phyloP scores from a whole-genome alignment of 257 asterid species.

The Echites panduratus region DNA sequence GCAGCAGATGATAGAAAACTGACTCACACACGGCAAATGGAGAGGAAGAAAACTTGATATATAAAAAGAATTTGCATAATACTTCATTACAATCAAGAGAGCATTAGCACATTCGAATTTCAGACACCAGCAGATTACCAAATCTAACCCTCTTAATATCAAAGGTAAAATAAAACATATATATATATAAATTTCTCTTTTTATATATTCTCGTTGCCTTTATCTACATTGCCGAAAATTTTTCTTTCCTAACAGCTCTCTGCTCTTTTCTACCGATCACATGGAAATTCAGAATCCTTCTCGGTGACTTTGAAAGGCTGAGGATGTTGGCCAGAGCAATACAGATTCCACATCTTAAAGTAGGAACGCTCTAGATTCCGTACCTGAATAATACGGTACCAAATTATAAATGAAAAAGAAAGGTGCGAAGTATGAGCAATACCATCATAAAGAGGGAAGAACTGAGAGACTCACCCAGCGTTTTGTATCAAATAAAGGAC shows the following conservation, averaged over 20 bases:
- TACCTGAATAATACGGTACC: constrained; percentile 42
- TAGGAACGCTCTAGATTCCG: constrained; percentile 81
- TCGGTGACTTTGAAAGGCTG: constrained; percentile 81
- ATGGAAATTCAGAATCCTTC: constrained; percentile 61
- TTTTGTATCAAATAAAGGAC: constrained; percentile 85
- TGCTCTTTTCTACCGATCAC: constrained; percentile 34
- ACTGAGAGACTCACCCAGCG: constrained; percentile 69
- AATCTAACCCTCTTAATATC: background rate
- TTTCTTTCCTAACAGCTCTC: too few relatives aligned
- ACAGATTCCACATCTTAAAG: constrained; percentile 92
- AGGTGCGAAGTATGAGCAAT: background rate
- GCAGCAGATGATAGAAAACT: too few relatives aligned
- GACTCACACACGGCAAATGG: too few relatives aligned
- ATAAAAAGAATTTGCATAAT: too few relatives aligned
- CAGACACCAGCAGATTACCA: background rate
- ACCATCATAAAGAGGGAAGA: background rate
- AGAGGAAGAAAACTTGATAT: too few relatives aligned
- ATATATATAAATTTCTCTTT: background rate
- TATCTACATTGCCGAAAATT: constrained; percentile 40
- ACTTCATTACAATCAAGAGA: background rate
- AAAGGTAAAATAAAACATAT: background rate
- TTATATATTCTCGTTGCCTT: constrained; percentile 22
- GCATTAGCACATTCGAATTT: background rate
- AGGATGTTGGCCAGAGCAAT: constrained; percentile 84
- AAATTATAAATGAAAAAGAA: too few relatives aligned